phyloP scores from a whole-genome alignment of 768 basidiomycete genomes.

The Collybia sordida region DNA sequence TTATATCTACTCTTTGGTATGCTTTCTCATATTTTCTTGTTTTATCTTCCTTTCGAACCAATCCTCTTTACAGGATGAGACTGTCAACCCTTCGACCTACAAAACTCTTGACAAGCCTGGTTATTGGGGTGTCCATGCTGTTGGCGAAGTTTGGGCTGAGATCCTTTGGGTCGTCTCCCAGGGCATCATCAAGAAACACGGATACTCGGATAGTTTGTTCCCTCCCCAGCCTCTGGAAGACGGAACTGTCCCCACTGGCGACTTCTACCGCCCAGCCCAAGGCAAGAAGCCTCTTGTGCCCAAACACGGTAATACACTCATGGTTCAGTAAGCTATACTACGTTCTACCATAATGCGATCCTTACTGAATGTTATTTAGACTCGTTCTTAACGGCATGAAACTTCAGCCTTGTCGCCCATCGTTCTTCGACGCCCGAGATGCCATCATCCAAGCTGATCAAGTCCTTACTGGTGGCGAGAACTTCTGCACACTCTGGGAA shows the following conservation, averaged over 20 bases:
- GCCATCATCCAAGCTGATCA: constrained; percentile 92
- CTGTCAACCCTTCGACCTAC: constrained; percentile 88
- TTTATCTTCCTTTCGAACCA: background rate
- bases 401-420: constrained; percentile 88
- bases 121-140: constrained; percentile 91
- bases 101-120: constrained; percentile 92
- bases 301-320: constrained; percentile 88
- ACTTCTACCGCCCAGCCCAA: constrained; percentile 67
- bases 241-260: constrained; percentile 63
- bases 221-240: constrained; percentile 69
- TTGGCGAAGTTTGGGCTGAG: constrained; percentile 96
- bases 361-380: constrained; percentile 25
- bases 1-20: constrained; percentile 76
- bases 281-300: constrained; percentile 69
- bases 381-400: constrained; percentile 93
- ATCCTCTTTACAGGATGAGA: constrained; percentile 40
- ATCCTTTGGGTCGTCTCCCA: constrained; percentile 82
- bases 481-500: constrained; percentile 84
- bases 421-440: constrained; percentile 87
- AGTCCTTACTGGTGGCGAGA: constrained; percentile 89
- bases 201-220: constrained; percentile 76
- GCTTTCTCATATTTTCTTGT: constrained; percentile 13
- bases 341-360: background rate
- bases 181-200: constrained; percentile 76
- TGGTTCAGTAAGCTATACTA: constrained; percentile 54